These are phyloP conservation scores for Globisporangium cystogenes DNA, from an alignment of 352 stramenopile genomes.

Conservation along the genomic window DNA sequence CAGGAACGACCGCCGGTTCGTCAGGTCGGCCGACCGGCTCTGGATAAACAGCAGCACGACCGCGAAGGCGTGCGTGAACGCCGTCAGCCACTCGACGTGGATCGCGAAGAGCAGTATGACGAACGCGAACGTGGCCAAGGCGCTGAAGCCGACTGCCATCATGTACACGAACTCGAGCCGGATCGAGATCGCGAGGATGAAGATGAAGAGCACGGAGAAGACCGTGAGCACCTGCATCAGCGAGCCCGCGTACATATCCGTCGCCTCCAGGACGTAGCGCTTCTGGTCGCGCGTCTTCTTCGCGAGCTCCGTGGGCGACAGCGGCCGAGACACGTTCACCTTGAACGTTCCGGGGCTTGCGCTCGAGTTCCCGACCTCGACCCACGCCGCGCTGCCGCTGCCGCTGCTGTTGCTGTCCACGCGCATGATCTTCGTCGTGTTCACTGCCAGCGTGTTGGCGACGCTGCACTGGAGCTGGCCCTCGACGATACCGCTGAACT, in stretches of 20 bases:
- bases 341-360: slow-evolving; percentile 4
- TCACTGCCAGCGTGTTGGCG: slow-evolving; percentile 11
- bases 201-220: slow-evolving; percentile 74
- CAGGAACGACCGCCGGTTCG: slow-evolving; percentile 76
- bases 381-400: slow-evolving; percentile 4
- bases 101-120: slow-evolving; percentile 51
- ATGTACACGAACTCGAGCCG: slow-evolving; percentile 87
- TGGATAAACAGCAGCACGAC: slow-evolving; percentile 70
- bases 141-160: slow-evolving; percentile 54
- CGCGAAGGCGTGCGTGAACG: slow-evolving; percentile 53
- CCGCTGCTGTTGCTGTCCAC: slow-evolving; percentile 2
- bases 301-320: slow-evolving; percentile 1
- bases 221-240: slow-evolving; percentile 60
- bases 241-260: slow-evolving; percentile 45
- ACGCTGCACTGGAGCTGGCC: slow-evolving; percentile 30
- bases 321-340: slow-evolving; percentile 15
- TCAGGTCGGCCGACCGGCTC: slow-evolving; percentile 74
- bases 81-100: slow-evolving; percentile 62
- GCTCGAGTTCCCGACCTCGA: slow-evolving; percentile 9
- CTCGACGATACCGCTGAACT: slow-evolving; percentile 35
- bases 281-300: slow-evolving; percentile 27
- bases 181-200: slow-evolving; percentile 80
- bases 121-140: slow-evolving; percentile 50
- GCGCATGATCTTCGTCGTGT: background rate
- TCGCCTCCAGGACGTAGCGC: slow-evolving; percentile 28